Evolutionary conservation across 2,329 filamentous ascomycete genomes (phyloP).

Genomic region (Sclerotinia subarctica): DNA sequence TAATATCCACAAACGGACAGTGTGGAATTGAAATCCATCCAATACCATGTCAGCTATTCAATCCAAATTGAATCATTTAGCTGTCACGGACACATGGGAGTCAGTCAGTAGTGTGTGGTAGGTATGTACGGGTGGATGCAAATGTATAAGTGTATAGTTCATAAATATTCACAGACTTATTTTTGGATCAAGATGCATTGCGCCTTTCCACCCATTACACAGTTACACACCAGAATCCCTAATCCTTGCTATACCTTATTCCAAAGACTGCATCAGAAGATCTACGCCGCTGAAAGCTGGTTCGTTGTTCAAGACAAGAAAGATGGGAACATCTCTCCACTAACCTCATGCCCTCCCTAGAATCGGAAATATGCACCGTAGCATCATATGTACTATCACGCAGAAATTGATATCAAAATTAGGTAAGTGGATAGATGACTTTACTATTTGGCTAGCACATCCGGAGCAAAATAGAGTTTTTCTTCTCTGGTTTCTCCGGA

Average conservation of each 20-base stretch:
- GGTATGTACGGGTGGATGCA: background rate
- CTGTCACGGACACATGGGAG: constrained; percentile 1
- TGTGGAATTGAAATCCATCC: background rate
- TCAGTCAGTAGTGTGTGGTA: constrained; percentile 1
- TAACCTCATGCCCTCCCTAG: constrained; percentile 4
- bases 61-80: background rate
- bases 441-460: background rate
- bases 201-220: background rate
- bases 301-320: constrained; percentile 15
- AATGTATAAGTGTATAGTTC: constrained; percentile 1
- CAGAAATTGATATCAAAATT: constrained; percentile 14
- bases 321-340: constrained; percentile 1
- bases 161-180: constrained; percentile 4
- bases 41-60: background rate
- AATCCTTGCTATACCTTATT: constrained; percentile 20
- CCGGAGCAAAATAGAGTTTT: constrained; percentile 5
- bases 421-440: background rate
- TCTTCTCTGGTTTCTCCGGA: background rate
- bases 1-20: background rate
- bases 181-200: constrained; percentile 20
- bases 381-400: constrained; percentile 6
- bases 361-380: constrained; percentile 2
- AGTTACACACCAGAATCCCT: background rate
- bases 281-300: constrained; percentile 17
- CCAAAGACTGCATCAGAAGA: constrained; percentile 20